These are phyloP conservation scores for Hygrophoropsis aurantiaca DNA, from an alignment of 768 basidiomycete genomes.

Conservation along the genomic window DNA sequence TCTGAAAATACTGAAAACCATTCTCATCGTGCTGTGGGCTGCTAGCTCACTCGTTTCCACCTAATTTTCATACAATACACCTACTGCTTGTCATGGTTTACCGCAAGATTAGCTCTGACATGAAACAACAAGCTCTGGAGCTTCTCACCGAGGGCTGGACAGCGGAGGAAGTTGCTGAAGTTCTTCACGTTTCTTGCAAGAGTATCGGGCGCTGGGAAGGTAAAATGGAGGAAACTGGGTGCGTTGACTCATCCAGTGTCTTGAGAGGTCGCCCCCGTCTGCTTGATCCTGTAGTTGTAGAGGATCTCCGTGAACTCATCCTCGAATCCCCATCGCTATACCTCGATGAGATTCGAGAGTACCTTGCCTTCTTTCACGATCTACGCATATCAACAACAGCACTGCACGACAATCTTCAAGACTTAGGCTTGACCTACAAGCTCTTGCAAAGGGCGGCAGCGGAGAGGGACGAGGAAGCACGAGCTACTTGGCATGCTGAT, in stretches of 20 bases:
- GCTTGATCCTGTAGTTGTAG: too few species aligned
- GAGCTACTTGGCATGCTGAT: slow-evolving; percentile 12
- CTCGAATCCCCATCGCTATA: slow-evolving; percentile 15
- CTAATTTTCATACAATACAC: not conserved
- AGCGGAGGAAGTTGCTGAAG: slow-evolving; percentile 9
- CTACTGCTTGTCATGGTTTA: slow-evolving; percentile 7
- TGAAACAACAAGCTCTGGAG: slow-evolving; percentile 12
- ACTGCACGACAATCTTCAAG: slow-evolving; percentile 2
- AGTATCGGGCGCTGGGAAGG: too few species aligned
- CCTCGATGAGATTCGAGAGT: slow-evolving; percentile 17
- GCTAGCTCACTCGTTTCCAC: not conserved
- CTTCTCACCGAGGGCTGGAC: slow-evolving; percentile 13
- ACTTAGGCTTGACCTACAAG: slow-evolving; percentile 22
- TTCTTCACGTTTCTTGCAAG: too few species aligned
- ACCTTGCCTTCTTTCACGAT: slow-evolving; percentile 10
- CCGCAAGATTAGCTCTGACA: slow-evolving; percentile 8
- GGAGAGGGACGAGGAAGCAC: slow-evolving; percentile 16
- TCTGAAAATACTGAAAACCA: too few species aligned
- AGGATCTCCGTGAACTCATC: too few species aligned
- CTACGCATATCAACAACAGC: too few species aligned
- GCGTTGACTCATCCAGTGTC: too few species aligned
- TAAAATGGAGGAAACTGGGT: too few species aligned
- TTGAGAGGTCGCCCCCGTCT: too few species aligned
- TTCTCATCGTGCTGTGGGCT: too few species aligned
- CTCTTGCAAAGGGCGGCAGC: slow-evolving; percentile 14